Conservation (phyloP, 2,329 filamentous ascomycete genomes). For the Cytospora piceicola region DNA sequence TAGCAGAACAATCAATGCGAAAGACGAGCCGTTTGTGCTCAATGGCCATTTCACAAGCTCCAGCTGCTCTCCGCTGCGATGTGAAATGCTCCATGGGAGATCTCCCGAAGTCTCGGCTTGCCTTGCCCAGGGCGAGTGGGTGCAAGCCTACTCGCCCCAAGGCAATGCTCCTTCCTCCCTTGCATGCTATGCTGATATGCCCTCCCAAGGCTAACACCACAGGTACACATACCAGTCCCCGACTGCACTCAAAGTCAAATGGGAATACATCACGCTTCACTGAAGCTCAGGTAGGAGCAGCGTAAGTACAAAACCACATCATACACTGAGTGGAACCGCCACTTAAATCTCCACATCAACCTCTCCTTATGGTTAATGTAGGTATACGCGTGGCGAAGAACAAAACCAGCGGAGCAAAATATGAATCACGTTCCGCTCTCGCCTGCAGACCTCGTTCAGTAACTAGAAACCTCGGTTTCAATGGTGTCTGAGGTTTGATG, state of each 20-base stretch:
- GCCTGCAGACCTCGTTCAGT: conserved; percentile 76
- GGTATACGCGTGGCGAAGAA: conserved; percentile 95
- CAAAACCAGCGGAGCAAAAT: conserved; percentile 52
- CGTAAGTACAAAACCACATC: conserved; percentile 1
- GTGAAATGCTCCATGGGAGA: conserved; percentile 80
- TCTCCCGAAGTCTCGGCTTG: conserved; percentile 64
- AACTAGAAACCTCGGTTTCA: conserved; percentile 52
- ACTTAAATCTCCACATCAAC: conserved; percentile 86
- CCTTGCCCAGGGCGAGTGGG: conserved; percentile 12
- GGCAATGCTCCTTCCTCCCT: conserved; percentile 9
- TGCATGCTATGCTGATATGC: conserved; percentile 21
- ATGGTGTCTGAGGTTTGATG: conserved; percentile 83
- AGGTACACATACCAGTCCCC: background rate
- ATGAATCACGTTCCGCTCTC: conserved; percentile 62
- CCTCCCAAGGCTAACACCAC: conserved; percentile 14
- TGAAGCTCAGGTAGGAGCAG: conserved; percentile 16
- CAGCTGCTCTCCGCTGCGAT: conserved; percentile 46
- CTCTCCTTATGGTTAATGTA: conserved; percentile 74
- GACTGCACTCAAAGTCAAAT: background rate
- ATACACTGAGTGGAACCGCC: conserved; percentile 54
- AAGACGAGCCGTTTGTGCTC: conserved; percentile 56
- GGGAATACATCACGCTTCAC: background rate
- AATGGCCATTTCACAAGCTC: conserved; percentile 69
- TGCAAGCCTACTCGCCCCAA: background rate
- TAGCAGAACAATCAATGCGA: conserved; percentile 39